These are phyloP conservation scores for Spatholobus suberectus DNA, from an alignment of 306 rosid genomes.

Conservation along the genomic window DNA sequence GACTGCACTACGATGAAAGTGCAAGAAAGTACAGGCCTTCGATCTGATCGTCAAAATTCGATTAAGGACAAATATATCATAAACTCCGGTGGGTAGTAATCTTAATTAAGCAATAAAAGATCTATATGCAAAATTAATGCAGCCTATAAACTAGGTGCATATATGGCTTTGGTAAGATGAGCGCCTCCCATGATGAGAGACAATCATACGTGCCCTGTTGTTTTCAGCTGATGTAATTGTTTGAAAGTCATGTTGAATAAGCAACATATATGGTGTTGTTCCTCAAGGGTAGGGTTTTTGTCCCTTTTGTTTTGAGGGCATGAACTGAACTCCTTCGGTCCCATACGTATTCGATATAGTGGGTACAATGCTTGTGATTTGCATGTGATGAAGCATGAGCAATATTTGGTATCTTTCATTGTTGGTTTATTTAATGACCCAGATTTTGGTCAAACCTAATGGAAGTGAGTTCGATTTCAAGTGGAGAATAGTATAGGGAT, in stretches of 20 bases:
- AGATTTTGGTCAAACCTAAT: slow-evolving; percentile 48
- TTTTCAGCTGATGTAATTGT: slow-evolving; percentile 33
- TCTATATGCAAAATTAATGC: slow-evolving; percentile 6
- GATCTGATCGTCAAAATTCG: slow-evolving; percentile 40
- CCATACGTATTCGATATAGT: slow-evolving; percentile 40
- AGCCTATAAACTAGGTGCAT: slow-evolving; percentile 21
- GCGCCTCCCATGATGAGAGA: slow-evolving; percentile 9
- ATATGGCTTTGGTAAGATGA: slow-evolving; percentile 20
- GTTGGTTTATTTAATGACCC: slow-evolving; percentile 43
- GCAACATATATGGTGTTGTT: slow-evolving; percentile 13
- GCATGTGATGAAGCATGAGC: slow-evolving; percentile 54
- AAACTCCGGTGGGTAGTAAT: background rate
- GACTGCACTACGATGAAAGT: slow-evolving; percentile 25
- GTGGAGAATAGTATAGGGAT: slow-evolving; percentile 46
- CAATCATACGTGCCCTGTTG: slow-evolving; percentile 15
- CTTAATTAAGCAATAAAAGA: slow-evolving; percentile 32
- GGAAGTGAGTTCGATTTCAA: slow-evolving; percentile 35
- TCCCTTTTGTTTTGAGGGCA: slow-evolving; percentile 43
- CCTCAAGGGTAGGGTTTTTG: slow-evolving; percentile 45
- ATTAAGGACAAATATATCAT: slow-evolving; percentile 29
- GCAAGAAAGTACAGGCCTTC: slow-evolving; percentile 39
- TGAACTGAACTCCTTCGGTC: slow-evolving; percentile 40
- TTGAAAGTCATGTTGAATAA: slow-evolving; percentile 30
- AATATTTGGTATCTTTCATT: slow-evolving; percentile 51
- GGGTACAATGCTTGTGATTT: slow-evolving; percentile 43